Percentiles rank a stretch among this genome's conserved stretches.
Conservation (phyloP, 192 early-diverging fungal genomes). For the Coemansia furcata region DNA sequence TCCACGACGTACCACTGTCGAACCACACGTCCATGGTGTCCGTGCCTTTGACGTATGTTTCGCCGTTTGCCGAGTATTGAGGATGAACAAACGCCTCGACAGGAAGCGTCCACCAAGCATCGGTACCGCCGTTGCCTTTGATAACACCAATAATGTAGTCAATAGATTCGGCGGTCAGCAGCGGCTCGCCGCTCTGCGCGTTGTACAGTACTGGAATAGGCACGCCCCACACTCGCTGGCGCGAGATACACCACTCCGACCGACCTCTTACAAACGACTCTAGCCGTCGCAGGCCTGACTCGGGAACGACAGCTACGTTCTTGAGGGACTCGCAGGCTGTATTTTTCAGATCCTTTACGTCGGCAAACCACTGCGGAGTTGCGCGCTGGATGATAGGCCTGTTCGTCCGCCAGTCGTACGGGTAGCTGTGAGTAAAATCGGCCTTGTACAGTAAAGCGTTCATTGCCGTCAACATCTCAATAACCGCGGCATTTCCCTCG, state of each 20-base stretch:
- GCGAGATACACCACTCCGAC: slow-evolving; percentile 82
- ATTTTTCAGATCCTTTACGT: slow-evolving; percentile 62
- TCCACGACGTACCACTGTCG: slow-evolving; percentile 79
- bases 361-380: slow-evolving; percentile 83
- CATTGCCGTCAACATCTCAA: slow-evolving; percentile 51
- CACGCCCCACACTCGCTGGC: slow-evolving; percentile 80
- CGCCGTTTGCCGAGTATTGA: slow-evolving; percentile 56
- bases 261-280: slow-evolving; percentile 65
- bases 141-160: slow-evolving; percentile 63
- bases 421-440: slow-evolving; percentile 69
- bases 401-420: slow-evolving; percentile 85
- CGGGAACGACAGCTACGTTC: slow-evolving; percentile 60
- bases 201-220: slow-evolving; percentile 78
- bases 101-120: slow-evolving; percentile 69
- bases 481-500: slow-evolving; percentile 58
- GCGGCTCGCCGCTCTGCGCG: slow-evolving; percentile 56
- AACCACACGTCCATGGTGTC: slow-evolving; percentile 92
- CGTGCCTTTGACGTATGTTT: slow-evolving; percentile 58
- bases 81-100: slow-evolving; percentile 66
- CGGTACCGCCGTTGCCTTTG: slow-evolving; percentile 56
- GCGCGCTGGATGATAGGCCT: slow-evolving; percentile 74
- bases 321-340: slow-evolving; percentile 58
- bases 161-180: slow-evolving; percentile 65
- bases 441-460: slow-evolving; percentile 54
- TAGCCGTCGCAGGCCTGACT: slow-evolving; percentile 57